These are phyloP conservation scores for Talaromyces marneffei DNA, from an alignment of 2,329 filamentous ascomycete genomes.

Conservation along the genomic window DNA sequence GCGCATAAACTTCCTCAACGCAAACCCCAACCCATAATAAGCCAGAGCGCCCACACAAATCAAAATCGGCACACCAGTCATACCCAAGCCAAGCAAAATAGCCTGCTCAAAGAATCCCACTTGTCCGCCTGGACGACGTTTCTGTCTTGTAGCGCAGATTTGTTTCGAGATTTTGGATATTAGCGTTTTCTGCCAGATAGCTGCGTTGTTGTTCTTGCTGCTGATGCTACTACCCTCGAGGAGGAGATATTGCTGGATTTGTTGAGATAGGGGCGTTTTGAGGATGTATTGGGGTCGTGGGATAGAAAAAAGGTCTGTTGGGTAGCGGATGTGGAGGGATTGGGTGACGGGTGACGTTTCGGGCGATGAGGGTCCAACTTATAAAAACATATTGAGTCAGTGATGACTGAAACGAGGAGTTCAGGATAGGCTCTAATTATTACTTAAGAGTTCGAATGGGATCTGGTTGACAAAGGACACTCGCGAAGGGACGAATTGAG, in stretches of 20 bases:
- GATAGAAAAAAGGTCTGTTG: slow-evolving; percentile 40
- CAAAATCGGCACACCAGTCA: slow-evolving; percentile 3
- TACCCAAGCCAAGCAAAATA: slow-evolving; percentile 30
- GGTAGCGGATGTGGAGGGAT: slow-evolving; percentile 35
- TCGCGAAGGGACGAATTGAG: slow-evolving; percentile 50
- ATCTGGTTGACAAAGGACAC: slow-evolving; percentile 54
- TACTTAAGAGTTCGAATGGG: slow-evolving; percentile 48
- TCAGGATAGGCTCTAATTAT: slow-evolving; percentile 9
- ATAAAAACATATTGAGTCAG: background rate
- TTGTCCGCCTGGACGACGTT: slow-evolving; percentile 23
- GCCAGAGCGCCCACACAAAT: slow-evolving; percentile 5
- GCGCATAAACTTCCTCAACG: background rate
- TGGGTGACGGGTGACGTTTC: slow-evolving; percentile 35
- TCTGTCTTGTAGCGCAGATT: slow-evolving; percentile 14
- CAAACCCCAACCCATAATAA: slow-evolving; percentile 10
- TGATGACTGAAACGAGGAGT: background rate
- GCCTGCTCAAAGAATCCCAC: slow-evolving; percentile 49
- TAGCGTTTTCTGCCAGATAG: background rate
- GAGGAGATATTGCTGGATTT: background rate
- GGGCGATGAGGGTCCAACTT: background rate
- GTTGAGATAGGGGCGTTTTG: slow-evolving; percentile 15
- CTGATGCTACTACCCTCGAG: background rate
- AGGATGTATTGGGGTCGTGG: slow-evolving; percentile 41
- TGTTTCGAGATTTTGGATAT: background rate
- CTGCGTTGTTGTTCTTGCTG: background rate